Base-by-base conservation (phyloP, 2,329 filamentous ascomycete genomes). In the Lecanicillium sp. region DNA sequence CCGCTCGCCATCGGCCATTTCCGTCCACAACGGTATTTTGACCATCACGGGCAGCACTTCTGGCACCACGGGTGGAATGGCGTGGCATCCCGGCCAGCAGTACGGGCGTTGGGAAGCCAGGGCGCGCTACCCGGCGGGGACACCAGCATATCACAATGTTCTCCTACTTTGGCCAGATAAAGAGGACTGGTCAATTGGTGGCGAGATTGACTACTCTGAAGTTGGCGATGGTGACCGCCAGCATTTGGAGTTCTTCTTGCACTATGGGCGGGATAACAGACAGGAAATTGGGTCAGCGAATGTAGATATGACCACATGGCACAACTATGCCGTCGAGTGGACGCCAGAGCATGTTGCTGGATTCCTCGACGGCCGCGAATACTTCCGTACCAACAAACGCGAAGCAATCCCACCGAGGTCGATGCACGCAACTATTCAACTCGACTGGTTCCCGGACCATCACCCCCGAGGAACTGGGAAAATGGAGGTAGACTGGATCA, bases 281-380 rank as follows among this genome's bases (percentile, higher is more conserved):
- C 30, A 33, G 15, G 30, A 17, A 9, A 18, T 11, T 5, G 30
- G 14, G 12, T 11, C 10, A n/a, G 14, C 14, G 11, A 14, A 33
- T 11, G 18, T 33, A 11, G 30, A 33, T 14, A 33, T 33, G 30
- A 33, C 30, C 11, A 15, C 15, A 14, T 33, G 30, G 30, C 30
- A 33, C 30, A 33, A 33, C 30, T 33, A 33, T 17, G 30, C 30
- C 5, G 30, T 33, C 5, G 30, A 33, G 30, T 33, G 30, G 30
- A 33, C 30, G 9, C 10, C 9, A 11, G 30, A 33, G 4, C 30
- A 33, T 17, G 30, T 33, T 17, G 13, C 18, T 15, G 30, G 30
- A 5, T 33, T n/a, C 18, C 12, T 33, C 11, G 30, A 33, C 11
- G 30, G 30, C 11, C 15, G 18, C 9, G 30, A 33, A 18, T 33